Evolutionary conservation across 345 rosid genomes (phyloP).

Genomic region (Pistacia vera): DNA sequence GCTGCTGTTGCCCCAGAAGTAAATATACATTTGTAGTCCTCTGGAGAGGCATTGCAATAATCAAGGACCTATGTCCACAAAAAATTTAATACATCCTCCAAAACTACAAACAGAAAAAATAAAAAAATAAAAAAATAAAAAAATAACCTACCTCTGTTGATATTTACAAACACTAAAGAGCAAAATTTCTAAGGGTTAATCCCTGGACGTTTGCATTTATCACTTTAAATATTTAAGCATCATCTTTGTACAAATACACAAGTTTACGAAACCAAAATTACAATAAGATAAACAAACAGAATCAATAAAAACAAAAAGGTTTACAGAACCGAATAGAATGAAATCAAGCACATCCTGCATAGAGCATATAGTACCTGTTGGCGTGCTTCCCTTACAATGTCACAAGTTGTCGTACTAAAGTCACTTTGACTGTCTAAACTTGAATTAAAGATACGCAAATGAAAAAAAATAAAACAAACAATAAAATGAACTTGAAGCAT

Average conservation of each 20-base stretch:
- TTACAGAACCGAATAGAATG: not conserved
- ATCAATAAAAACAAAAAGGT: not conserved
- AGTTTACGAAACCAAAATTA: not conserved
- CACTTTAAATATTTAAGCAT: not conserved
- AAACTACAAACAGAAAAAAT: not conserved
- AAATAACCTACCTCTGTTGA: not conserved
- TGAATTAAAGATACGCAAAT: constrained; percentile 32
- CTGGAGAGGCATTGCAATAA: constrained; percentile 81
- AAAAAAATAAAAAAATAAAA: not conserved
- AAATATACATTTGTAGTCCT: constrained; percentile 82
- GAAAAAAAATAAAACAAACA: not conserved
- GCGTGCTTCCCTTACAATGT: constrained; percentile 71
- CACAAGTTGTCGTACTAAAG: constrained; percentile 62
- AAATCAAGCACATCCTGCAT: not conserved
- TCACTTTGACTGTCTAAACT: constrained; percentile 87
- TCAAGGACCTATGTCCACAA: constrained; percentile 67
- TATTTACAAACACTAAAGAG: not conserved
- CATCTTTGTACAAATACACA: not conserved
- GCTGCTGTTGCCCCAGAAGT: constrained; percentile 99
- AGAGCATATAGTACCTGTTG: constrained; percentile 57
- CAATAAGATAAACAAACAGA: not conserved
- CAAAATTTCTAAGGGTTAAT: not conserved
- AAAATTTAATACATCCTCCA: constrained; percentile 1
- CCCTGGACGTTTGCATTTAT: not conserved
- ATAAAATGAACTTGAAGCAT: not conserved